Base-by-base conservation (phyloP, 768 basidiomycete species). In the Lentinus brumalis region DNA sequence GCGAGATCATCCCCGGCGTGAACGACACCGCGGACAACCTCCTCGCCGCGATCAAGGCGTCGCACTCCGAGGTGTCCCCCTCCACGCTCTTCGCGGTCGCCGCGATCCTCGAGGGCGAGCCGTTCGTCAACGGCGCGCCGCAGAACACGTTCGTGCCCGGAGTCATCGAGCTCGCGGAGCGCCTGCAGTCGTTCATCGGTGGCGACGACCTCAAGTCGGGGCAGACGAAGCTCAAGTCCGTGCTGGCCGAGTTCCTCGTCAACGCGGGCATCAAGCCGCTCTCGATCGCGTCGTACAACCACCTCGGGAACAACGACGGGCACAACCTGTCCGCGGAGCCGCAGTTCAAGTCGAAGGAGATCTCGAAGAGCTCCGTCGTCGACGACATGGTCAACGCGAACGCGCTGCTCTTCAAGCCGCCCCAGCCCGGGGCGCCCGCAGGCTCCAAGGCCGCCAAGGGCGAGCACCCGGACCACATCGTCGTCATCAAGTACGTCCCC, bases 81-180 rank as follows among this genome's bases (percentile, higher is more conserved):
- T 96, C 94, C 53, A 96, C 95, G 50, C 73, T 98, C 66, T 98
- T 98, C 71, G 96, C 96, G 18, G 89, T 98, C 61, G 96, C 96
- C 9, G 83, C 94, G 32, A 96, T 98, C 73, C 89, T 98, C 67
- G 96, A 98, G 76, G 90, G 90, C 58, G 87, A 89, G 71, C 94
- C 96, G 18, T 99, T 96, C 81, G 85, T 98, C 71, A 98, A 98
- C 71, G 96, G 96, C 52, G 95, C 96, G 10, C 96, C 96, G 6
- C 96, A 98, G 83, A 99, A 99, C 84, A 97, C 96, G 4, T 98
- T 98, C 68, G 95, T 99, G 29, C 96, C 96, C 0, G 96, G 96
- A 64, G 88, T 89, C 68, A 91, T 99, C 70, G 85, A 87, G 67
- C 91, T 99, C 65, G 94, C 96, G 44, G 96, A 98, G 80, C 83